A percentile compares a stretch with the other conserved stretches of the same genome.
Conservation (phyloP, 2,329 filamentous ascomycete species). For the Claviceps digitariae region DNA sequence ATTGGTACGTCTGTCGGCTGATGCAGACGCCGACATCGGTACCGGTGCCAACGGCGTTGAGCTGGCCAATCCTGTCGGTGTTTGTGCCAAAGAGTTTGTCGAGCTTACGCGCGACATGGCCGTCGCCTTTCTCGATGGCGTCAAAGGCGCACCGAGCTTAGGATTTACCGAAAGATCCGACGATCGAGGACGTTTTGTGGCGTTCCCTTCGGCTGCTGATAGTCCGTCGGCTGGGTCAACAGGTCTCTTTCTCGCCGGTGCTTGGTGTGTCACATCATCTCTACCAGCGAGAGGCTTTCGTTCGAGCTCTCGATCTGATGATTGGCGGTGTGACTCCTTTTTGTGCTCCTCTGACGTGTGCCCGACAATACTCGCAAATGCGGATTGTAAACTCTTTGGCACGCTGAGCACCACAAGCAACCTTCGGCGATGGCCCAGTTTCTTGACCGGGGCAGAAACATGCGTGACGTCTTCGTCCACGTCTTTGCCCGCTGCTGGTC, state of each 20-base stretch:
- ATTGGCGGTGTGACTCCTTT: slow-evolving; percentile 20
- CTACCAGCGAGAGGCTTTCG: slow-evolving; percentile 27
- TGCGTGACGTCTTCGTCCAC: slow-evolving; percentile 16
- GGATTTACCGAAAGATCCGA: slow-evolving; percentile 24
- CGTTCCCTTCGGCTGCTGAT: slow-evolving; percentile 23
- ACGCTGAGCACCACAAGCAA: slow-evolving; percentile 35
- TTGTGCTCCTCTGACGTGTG: slow-evolving; percentile 22
- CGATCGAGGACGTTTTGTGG: slow-evolving; percentile 29
- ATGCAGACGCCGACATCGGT: slow-evolving; percentile 9
- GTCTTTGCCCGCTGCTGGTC: slow-evolving; percentile 17
- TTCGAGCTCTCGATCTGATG: slow-evolving; percentile 10
- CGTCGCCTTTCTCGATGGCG: slow-evolving; percentile 37
- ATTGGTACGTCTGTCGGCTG: slow-evolving; percentile 15
- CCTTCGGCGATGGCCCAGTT: slow-evolving; percentile 13
- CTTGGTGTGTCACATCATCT: slow-evolving; percentile 22
- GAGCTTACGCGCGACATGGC: slow-evolving; percentile 42
- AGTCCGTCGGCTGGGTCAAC: slow-evolving; percentile 21
- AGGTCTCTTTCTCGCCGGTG: slow-evolving; percentile 35
- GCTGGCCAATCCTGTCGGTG: slow-evolving; percentile 32
- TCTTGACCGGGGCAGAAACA: slow-evolving; percentile 2
- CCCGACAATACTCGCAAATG: slow-evolving; percentile 32
- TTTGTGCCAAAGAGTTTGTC: slow-evolving; percentile 37
- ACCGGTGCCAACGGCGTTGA: slow-evolving; percentile 16
- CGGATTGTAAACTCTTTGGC: slow-evolving; percentile 31
- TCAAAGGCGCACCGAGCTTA: slow-evolving; percentile 29